phyloP scores from a whole-genome alignment of 441 rosid genomes.

The Kokia cookei region DNA sequence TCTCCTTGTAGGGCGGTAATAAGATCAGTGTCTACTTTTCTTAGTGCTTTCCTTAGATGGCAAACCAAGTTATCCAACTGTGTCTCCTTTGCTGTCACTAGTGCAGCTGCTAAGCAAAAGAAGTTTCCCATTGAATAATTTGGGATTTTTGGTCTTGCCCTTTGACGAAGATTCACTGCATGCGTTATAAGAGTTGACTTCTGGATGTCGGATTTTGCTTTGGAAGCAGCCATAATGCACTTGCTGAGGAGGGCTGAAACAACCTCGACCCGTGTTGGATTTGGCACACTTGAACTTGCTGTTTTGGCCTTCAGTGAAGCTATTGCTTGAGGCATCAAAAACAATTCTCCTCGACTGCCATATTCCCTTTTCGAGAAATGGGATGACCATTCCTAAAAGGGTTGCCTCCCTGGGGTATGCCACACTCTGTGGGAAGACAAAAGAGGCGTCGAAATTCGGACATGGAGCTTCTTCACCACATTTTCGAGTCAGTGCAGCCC shows the following conservation, averaged over 20 bases:
- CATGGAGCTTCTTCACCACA: neutral
- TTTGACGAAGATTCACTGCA: conserved; percentile 29
- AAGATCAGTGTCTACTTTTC: conserved; percentile 4
- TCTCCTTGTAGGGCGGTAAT: conserved; percentile 19
- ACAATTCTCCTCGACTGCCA: conserved; percentile 30
- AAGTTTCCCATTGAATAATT: neutral
- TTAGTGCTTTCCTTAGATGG: no score
- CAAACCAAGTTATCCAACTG: conserved; percentile 7
- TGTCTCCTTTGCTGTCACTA: neutral
- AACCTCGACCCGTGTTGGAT: conserved; percentile 26
- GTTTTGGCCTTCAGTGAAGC: conserved; percentile 22
- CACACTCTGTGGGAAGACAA: conserved; percentile 6
- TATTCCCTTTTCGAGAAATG: conserved; percentile 16
- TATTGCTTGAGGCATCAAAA: conserved; percentile 27
- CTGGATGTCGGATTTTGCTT: conserved; percentile 1
- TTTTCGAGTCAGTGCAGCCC: neutral
- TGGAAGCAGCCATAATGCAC: conserved; percentile 9
- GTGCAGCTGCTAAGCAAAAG: neutral
- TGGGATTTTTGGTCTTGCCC: conserved; percentile 10
- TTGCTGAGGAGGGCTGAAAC: conserved; percentile 1
- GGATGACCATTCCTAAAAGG: neutral
- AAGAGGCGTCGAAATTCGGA: conserved; percentile 6
- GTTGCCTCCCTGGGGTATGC: neutral
- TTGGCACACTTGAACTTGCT: conserved; percentile 3
- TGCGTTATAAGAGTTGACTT: conserved; percentile 10